phyloP scores from a whole-genome alignment of 108 stramenopile species.

The Cyclotella baltica region DNA sequence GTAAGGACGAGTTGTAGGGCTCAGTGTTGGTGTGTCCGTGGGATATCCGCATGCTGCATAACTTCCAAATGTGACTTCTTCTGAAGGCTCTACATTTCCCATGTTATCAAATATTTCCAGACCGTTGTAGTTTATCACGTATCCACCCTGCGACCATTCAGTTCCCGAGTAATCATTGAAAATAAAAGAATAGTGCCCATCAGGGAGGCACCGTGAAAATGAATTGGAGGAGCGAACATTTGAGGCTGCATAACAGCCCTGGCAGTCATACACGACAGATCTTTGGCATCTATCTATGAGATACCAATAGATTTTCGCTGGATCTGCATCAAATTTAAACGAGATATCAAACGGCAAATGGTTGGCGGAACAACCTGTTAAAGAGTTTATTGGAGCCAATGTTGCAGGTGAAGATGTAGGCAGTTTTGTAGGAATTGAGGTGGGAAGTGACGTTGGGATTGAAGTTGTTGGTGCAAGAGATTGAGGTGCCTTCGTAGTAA shows the following conservation, averaged over 20 bases:
- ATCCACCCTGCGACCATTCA: background rate
- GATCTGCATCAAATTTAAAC: conserved; percentile 1
- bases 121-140: conserved; percentile 6
- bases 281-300: conserved; percentile 1
- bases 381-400: background rate
- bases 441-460: background rate
- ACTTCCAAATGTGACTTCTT: conserved; percentile 3
- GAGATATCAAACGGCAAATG: conserved; percentile 3
- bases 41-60: background rate
- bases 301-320: conserved; percentile 12
- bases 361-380: background rate
- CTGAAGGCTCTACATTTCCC: background rate
- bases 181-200: background rate
- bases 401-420: background rate
- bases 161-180: conserved; percentile 14
- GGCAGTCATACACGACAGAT: background rate
- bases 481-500: background rate
- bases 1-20: background rate
- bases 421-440: background rate
- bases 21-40: background rate
- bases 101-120: background rate
- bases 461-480: background rate
- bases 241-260: conserved; percentile 3
- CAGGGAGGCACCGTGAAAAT: background rate
- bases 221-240: conserved; percentile 1